phyloP scores from a whole-genome alignment of 2,329 filamentous ascomycete genomes.

The Cyclaneusma minus region DNA sequence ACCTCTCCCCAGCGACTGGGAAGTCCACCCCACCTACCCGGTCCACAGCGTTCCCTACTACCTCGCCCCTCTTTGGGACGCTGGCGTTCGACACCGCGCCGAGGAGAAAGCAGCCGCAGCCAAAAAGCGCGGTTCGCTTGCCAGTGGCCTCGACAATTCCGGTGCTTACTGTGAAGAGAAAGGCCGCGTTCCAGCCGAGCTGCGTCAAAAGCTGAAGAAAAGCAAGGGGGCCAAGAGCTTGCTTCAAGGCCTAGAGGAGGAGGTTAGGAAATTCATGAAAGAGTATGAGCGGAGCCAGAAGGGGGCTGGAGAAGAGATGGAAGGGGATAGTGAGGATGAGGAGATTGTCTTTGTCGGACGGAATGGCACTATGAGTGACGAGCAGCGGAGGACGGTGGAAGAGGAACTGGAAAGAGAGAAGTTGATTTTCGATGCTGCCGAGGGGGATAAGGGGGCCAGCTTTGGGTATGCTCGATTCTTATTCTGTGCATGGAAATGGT shows the following conservation, averaged over 20 bases:
- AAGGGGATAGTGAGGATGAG: conserved; percentile 49
- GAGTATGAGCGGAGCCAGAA: conserved; percentile 39
- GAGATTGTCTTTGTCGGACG: conserved; percentile 83
- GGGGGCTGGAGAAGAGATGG: conserved; percentile 26
- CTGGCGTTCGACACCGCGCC: conserved; percentile 33
- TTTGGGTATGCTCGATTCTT: conserved; percentile 52
- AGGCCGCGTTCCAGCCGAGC: conserved; percentile 58
- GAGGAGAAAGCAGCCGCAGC: conserved; percentile 28
- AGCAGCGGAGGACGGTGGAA: conserved; percentile 33
- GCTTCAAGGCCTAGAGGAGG: conserved; percentile 71
- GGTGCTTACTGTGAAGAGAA: conserved; percentile 26
- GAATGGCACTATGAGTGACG: conserved; percentile 42
- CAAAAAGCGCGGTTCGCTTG: conserved; percentile 14
- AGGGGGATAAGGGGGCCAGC: conserved; percentile 57
- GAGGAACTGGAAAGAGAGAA: conserved; percentile 42
- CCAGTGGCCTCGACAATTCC: no score
- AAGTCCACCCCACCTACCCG: conserved; percentile 66
- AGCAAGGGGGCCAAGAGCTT: conserved; percentile 61
- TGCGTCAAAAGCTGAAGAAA: conserved; percentile 69
- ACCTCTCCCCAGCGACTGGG: conserved; percentile 70
- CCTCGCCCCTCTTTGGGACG: conserved; percentile 74
- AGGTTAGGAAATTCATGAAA: conserved; percentile 60
- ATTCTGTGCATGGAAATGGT: conserved; percentile 4
- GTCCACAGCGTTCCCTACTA: conserved; percentile 75
- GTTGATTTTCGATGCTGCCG: conserved; percentile 68